Conservation (phyloP, 2,329 filamentous ascomycete species). For the Fusarium poae region DNA sequence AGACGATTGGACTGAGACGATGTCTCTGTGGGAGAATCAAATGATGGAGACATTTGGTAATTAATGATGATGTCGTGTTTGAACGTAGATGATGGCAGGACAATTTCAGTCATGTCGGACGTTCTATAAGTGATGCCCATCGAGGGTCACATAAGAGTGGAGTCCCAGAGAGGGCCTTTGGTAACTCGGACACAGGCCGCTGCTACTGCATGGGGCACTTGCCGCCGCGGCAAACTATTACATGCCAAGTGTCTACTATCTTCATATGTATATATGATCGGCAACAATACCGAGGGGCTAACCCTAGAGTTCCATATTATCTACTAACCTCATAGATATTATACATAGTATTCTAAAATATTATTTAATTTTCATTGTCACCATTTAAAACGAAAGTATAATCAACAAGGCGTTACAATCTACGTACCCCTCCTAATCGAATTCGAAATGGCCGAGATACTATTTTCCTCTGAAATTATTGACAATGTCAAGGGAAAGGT, state of each 20-base stretch:
- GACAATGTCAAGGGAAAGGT: background rate
- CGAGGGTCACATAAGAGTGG: background rate
- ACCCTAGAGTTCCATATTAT: background rate
- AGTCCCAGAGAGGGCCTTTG: background rate
- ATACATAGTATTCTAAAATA: accelerated
- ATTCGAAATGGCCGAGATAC: constrained; percentile 4
- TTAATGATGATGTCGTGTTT: accelerated
- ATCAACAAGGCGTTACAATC: accelerated
- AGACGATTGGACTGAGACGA: accelerated
- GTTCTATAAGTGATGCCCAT: background rate
- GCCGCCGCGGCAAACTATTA: background rate
- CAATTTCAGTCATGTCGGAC: background rate
- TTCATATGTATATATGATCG: background rate
- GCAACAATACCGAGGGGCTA: background rate
- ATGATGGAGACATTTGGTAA: constrained; percentile 1
- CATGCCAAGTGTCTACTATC: background rate
- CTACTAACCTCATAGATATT: accelerated
- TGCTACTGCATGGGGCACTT: background rate
- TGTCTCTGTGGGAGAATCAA: background rate
- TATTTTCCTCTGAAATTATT: background rate
- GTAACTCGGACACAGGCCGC: background rate
- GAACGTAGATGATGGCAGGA: background rate
- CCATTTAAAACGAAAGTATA: accelerated
- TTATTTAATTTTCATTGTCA: accelerated
- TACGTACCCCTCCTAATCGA: background rate